Conservation (phyloP, 164 flowering plant species). For the Dillenia turbinata region DNA sequence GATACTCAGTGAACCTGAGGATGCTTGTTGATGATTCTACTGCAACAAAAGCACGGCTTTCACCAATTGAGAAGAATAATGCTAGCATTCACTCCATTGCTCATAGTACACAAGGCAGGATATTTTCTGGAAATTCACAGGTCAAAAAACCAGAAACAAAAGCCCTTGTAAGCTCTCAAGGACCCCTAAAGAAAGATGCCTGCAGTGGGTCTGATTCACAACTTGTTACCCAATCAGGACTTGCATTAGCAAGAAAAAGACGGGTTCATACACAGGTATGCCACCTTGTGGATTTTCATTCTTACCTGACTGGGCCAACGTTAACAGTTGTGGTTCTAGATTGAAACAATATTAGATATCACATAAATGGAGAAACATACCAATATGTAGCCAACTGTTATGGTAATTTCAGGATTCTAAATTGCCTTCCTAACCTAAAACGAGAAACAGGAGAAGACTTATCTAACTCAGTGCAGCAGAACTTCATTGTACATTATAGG, state of each 20-base stretch:
- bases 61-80: conserved; percentile 46
- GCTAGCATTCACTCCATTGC: conserved; percentile 43
- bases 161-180: conserved; percentile 46
- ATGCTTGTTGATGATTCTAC: conserved; percentile 48
- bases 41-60: conserved; percentile 38
- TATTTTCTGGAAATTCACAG: conserved; percentile 38
- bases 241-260: conserved; percentile 64
- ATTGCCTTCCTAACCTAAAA: too few relatives aligned
- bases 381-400: too few relatives aligned
- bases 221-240: conserved; percentile 47
- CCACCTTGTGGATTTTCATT: conserved; percentile 2
- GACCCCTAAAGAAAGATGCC: conserved; percentile 47
- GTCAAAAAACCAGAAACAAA: conserved; percentile 46
- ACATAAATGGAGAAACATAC: too few relatives aligned
- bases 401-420: too few relatives aligned
- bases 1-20: conserved; percentile 63
- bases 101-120: conserved; percentile 38
- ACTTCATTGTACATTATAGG: too few relatives aligned
- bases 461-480: too few relatives aligned
- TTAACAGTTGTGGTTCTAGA: too few relatives aligned
- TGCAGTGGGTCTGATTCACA: conserved; percentile 61
- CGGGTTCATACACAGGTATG: conserved; percentile 79
- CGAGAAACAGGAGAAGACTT: too few relatives aligned
- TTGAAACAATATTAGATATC: too few relatives aligned
- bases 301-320: background rate